Percentiles rank a stretch among this genome's conserved stretches.
phyloP scores from a whole-genome alignment of 257 asterid genomes.

The Rehmannia glutinosa region DNA sequence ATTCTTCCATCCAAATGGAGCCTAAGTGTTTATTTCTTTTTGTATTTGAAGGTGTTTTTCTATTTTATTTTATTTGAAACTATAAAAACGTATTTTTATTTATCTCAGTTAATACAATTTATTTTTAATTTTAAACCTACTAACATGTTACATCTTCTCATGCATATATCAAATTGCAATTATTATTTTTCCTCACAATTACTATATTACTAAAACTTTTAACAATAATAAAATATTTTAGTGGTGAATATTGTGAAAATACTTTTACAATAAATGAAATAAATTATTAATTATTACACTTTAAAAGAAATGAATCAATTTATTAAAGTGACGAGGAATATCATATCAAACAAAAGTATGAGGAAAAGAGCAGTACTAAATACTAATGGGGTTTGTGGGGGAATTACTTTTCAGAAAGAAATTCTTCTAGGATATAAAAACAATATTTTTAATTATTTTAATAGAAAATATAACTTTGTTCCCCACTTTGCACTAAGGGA shows the following conservation, averaged over 20 bases:
- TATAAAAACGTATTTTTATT: no score
- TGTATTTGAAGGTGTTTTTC: no score
- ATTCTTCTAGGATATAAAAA: background rate
- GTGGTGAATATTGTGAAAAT: background rate
- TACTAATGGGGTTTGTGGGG: no score
- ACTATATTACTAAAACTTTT: background rate
- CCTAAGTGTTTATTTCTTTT: no score
- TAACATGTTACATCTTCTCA: no score
- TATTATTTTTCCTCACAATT: no score
- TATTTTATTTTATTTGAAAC: no score
- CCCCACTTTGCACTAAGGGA: background rate
- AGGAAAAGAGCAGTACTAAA: background rate
- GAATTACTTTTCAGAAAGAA: background rate
- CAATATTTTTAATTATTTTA: background rate
- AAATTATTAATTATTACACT: background rate
- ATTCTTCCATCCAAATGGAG: no score
- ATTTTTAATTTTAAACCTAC: no score
- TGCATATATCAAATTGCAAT: no score
- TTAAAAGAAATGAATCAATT: background rate
- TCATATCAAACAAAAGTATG: background rate
- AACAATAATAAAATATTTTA: background rate
- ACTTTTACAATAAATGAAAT: background rate
- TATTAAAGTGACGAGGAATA: background rate
- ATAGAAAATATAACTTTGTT: background rate
- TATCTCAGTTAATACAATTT: no score